Conservation (phyloP, 1,139 yeast genomes). For the Yamadazyma blattariae region DNA sequence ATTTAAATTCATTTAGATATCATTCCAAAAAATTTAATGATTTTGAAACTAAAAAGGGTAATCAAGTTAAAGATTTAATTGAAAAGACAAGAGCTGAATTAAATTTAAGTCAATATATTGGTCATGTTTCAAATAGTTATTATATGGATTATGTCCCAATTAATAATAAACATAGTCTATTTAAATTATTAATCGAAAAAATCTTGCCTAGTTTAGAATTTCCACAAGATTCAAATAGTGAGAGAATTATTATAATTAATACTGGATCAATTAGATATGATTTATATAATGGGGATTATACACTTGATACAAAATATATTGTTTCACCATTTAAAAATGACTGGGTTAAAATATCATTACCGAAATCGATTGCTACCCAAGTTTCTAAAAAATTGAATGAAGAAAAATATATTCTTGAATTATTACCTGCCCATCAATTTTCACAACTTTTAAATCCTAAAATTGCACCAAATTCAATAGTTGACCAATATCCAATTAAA, state of each 20-base stretch:
- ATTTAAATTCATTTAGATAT: conserved; percentile 59
- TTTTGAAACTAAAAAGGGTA: conserved; percentile 53
- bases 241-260: conserved; percentile 69
- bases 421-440: conserved; percentile 28
- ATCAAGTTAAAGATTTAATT: conserved; percentile 44
- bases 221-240: conserved; percentile 14
- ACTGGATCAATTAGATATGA: conserved; percentile 92
- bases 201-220: conserved; percentile 56
- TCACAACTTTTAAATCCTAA: conserved; percentile 2
- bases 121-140: conserved; percentile 63
- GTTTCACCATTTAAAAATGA: conserved; percentile 83
- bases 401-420: conserved; percentile 37
- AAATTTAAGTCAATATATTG: conserved; percentile 55
- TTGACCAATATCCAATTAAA: conserved; percentile 9
- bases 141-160: conserved; percentile 70
- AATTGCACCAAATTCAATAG: no score
- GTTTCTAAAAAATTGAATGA: conserved; percentile 51
- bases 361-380: conserved; percentile 46
- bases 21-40: conserved; percentile 44
- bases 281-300: conserved; percentile 80
- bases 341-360: conserved; percentile 65
- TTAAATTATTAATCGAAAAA: conserved; percentile 53
- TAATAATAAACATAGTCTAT: conserved; percentile 58
- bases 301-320: conserved; percentile 74
- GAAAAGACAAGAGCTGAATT: conserved; percentile 44